Conservation (phyloP, 129 eudicot species). For the Solidago caesia region DNA sequence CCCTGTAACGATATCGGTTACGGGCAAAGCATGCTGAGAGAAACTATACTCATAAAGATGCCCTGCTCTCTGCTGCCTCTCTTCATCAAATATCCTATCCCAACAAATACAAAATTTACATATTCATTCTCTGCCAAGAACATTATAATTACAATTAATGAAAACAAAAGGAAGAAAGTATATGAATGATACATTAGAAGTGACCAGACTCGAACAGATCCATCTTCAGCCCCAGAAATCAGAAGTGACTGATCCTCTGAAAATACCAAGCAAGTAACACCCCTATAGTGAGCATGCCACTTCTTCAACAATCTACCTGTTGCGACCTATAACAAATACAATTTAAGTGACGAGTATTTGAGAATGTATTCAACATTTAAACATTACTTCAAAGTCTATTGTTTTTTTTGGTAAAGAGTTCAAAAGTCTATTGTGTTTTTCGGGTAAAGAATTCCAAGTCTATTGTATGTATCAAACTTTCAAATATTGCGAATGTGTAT, state of each 20-base stretch:
- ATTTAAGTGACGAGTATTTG: background rate
- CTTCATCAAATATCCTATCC: conserved; percentile 75
- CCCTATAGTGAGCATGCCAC: conserved; percentile 93
- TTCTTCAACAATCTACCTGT: conserved; percentile 84
- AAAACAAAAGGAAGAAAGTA: background rate
- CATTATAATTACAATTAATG: background rate
- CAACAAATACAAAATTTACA: background rate
- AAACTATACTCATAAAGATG: conserved; percentile 80
- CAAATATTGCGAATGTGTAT: too few relatives aligned
- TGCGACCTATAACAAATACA: conserved; percentile 46
- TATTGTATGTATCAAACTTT: too few relatives aligned
- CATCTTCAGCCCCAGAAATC: conserved; percentile 95
- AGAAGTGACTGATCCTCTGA: conserved; percentile 69
- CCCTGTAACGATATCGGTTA: conserved; percentile 76
- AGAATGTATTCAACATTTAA: background rate
- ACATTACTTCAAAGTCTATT: too few relatives aligned
- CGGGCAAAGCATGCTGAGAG: conserved; percentile 69
- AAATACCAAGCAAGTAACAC: conserved; percentile 69
- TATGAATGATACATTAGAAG: conserved; percentile 56
- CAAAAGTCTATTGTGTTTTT: background rate
- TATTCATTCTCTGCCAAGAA: background rate
- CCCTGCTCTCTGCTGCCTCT: conserved; percentile 57
- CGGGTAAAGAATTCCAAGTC: too few relatives aligned
- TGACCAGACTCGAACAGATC: conserved; percentile 89
- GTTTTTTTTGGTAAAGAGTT: too few relatives aligned